These are phyloP conservation scores for Orobanche coerulescens DNA, from an alignment of 257 asterid genomes.

Conservation along the genomic window DNA sequence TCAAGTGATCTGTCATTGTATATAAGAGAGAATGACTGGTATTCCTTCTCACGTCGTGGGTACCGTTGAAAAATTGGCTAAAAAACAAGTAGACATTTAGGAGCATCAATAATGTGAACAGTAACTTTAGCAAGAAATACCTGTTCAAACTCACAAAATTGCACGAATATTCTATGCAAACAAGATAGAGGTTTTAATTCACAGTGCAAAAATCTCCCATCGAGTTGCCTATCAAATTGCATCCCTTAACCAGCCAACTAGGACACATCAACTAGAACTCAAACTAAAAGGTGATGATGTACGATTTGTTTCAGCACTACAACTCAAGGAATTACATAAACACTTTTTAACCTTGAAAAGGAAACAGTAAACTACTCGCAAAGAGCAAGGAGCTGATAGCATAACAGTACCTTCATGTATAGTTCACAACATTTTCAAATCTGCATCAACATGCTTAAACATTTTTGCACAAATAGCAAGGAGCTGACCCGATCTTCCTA, in stretches of 20 bases:
- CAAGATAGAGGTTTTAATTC: not conserved
- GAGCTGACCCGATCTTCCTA: not conserved
- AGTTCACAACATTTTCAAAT: not conserved
- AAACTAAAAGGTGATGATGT: conserved; percentile 12
- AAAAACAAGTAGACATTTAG: conserved; percentile 24
- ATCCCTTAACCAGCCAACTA: conserved; percentile 8
- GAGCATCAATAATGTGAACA: conserved; percentile 11
- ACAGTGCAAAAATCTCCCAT: conserved; percentile 14
- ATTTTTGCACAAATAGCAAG: not conserved
- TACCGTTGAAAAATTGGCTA: conserved; percentile 94
- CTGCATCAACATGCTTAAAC: not conserved
- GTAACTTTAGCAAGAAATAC: conserved; percentile 6
- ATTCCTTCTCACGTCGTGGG: conserved; percentile 97
- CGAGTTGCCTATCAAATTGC: not conserved
- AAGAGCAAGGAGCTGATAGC: not conserved
- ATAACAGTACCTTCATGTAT: not conserved
- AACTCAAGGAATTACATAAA: conserved; percentile 1
- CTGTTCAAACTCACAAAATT: conserved; percentile 8
- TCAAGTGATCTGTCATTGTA: conserved; percentile 93
- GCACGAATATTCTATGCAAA: conserved; percentile 7
- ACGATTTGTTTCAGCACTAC: conserved; percentile 2
- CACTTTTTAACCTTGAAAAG: not conserved
- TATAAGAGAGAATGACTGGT: conserved; percentile 88
- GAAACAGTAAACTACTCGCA: not conserved
- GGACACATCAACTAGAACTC: conserved; percentile 10